A percentile compares a stretch with the other conserved stretches of the same genome.
These are phyloP conservation scores for Fusarium sp. DNA, from an alignment of 2,329 filamentous ascomycete species.

Conservation along the genomic window DNA sequence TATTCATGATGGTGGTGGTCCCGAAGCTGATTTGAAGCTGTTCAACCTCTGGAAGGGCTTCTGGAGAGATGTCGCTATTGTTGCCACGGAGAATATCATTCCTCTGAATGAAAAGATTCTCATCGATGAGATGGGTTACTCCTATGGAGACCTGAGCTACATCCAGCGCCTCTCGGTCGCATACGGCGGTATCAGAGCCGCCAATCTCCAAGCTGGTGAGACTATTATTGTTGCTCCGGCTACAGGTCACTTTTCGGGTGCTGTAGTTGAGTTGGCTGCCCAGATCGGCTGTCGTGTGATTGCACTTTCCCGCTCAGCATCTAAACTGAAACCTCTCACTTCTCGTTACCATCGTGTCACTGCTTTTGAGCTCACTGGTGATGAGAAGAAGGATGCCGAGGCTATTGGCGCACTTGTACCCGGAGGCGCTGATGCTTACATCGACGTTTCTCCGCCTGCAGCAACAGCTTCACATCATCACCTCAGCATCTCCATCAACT, in stretches of 20 bases:
- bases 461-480: slow-evolving; percentile 19
- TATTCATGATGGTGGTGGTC: slow-evolving; percentile 13
- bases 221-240: slow-evolving; percentile 29
- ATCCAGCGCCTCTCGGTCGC: slow-evolving; percentile 27
- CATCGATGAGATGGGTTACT: slow-evolving; percentile 17
- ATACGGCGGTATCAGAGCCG: slow-evolving; percentile 17
- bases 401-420: background rate
- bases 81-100: slow-evolving; percentile 15
- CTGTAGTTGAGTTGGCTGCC: slow-evolving; percentile 18
- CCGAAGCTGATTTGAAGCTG: background rate
- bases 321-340: slow-evolving; percentile 15
- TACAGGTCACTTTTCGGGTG: slow-evolving; percentile 31
- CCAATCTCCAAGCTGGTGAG: slow-evolving; percentile 6
- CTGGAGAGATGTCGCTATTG: slow-evolving; percentile 17
- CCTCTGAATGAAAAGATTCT: slow-evolving; percentile 13
- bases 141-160: slow-evolving; percentile 24
- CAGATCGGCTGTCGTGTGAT: slow-evolving; percentile 34
- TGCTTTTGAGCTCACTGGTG: slow-evolving; percentile 15
- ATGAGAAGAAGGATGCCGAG: slow-evolving; percentile 1
- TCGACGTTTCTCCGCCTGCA: slow-evolving; percentile 27
- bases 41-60: slow-evolving; percentile 25
- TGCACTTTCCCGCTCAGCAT: slow-evolving; percentile 12
- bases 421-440: slow-evolving; percentile 16
- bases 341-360: background rate
- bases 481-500: background rate